Conservation (phyloP, 139 green algal species). For the Asterochloris erici region DNA sequence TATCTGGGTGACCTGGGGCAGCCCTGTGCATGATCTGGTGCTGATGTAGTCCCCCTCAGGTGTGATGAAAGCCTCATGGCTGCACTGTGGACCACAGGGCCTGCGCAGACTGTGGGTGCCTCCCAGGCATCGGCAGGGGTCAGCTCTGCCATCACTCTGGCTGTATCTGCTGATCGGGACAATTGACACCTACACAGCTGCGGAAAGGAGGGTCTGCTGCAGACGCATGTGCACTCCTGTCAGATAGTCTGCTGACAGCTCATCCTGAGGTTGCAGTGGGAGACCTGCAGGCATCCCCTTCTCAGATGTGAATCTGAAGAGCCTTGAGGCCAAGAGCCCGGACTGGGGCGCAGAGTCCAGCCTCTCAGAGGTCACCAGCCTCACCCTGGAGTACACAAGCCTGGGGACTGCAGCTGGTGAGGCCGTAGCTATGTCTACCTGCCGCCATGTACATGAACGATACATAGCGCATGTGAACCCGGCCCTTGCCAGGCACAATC, state of each 20-base stretch:
- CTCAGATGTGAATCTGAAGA: constrained; percentile 53
- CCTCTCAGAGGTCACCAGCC: constrained; percentile 67
- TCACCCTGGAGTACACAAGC: constrained; percentile 77
- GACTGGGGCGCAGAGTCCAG: constrained; percentile 43
- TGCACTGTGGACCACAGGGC: too few relatives aligned
- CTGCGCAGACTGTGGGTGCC: neutral
- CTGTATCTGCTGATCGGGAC: neutral
- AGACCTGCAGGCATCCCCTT: constrained; percentile 39
- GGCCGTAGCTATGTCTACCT: neutral
- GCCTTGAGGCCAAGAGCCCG: constrained; percentile 10
- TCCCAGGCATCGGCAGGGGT: too few relatives aligned
- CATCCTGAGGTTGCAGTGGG: neutral
- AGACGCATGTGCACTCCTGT: neutral
- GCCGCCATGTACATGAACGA: too few relatives aligned
- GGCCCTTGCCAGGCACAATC: too few relatives aligned
- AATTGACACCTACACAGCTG: neutral
- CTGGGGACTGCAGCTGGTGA: constrained; percentile 33
- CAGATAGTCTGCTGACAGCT: neutral
- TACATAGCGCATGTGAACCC: too few relatives aligned
- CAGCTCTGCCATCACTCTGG: neutral
- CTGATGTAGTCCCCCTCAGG: neutral
- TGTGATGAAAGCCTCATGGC: too few relatives aligned
- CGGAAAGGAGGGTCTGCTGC: neutral
- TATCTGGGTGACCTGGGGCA: neutral
- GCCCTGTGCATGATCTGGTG: neutral